A percentile compares a stretch with the other conserved stretches of the same genome.
phyloP scores from a whole-genome alignment of 2,329 filamentous ascomycete genomes.

The Diaporthe longicolla region DNA sequence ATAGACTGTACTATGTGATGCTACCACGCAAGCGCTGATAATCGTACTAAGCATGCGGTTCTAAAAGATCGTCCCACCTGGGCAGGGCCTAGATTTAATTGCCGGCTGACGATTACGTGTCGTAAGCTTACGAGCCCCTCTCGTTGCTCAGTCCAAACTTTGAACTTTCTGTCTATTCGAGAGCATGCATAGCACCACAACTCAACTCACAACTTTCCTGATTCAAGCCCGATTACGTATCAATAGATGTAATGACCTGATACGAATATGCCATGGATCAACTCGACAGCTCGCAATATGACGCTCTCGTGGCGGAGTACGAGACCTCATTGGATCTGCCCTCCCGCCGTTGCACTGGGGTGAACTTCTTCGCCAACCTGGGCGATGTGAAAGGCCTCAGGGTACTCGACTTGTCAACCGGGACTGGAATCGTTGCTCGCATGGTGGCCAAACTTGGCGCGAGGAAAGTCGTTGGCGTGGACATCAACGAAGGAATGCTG shows the following conservation, averaged over 20 bases:
- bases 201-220: no score
- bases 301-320: neutral
- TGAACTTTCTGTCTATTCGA: neutral
- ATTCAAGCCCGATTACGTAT: neutral
- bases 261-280: neutral
- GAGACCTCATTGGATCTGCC: neutral
- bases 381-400: neutral
- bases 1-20: neutral
- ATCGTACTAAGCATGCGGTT: neutral
- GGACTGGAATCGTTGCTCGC: neutral
- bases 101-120: neutral
- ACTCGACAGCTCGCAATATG: slow-evolving; percentile 6
- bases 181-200: no score
- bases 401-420: slow-evolving; percentile 4
- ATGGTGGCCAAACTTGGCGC: neutral
- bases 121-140: neutral
- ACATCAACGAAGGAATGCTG: slow-evolving; percentile 13
- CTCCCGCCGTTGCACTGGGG: neutral
- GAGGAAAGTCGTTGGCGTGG: slow-evolving; percentile 2
- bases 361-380: neutral
- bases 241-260: rapidly evolving
- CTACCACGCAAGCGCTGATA: neutral
- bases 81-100: neutral
- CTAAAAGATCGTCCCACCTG: neutral
- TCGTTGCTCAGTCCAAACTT: neutral